Base-by-base conservation (phyloP, 2,329 filamentous ascomycete genomes). In the Fusarium devonianum region DNA sequence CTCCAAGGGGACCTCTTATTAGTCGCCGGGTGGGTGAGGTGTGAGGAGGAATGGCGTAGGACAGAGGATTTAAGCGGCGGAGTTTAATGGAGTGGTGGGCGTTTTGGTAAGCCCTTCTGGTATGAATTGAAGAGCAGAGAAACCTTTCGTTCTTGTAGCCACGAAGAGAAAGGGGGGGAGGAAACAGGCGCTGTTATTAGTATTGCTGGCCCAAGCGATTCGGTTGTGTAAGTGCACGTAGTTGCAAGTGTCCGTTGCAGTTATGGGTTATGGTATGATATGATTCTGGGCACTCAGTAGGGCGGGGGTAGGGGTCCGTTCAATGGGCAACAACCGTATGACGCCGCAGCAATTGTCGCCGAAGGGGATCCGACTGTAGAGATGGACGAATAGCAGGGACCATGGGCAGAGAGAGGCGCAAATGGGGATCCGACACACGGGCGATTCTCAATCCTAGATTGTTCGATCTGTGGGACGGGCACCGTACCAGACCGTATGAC, bases 401-500 rank as follows among this genome's bases (percentile, higher is more conserved):
- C 37, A 51, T 61, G 49, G 49, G 45, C 38, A 59, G 58, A 51
- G 44, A 36, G 40, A 44, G 45, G 42, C 28, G 56, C 21, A 35
- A 49, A n/a, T 48, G 41, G 57, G 45, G 50, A 44, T 45, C 57
- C 60, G 54, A 62, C 58, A 53, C 47, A 58, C 44, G 55, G 55
- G 38, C 46, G 42, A 29, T 52, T 52, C 43, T 44, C 35, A 39
- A 49, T 49, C 42, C 34, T 26, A 46, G 40, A 42, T 56, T 58
- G 57, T 51, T 49, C 49, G 60, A 59, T 55, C 46, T 53, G 56
- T 64, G 61, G 60, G 60, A 64, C 60, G 58, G 57, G 40, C 39
- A 63, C 61, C 60, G 60, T 64, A 62, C 53, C 53, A 56, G 39
- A 64, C 62, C 62, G 62, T 64, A 64, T 64, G 62, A 64, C 61